A percentile compares a stretch with the other conserved stretches of the same genome.
These are phyloP conservation scores for Nannizzia gypsea DNA, from an alignment of 2,329 filamentous ascomycete genomes.

Conservation along the genomic window DNA sequence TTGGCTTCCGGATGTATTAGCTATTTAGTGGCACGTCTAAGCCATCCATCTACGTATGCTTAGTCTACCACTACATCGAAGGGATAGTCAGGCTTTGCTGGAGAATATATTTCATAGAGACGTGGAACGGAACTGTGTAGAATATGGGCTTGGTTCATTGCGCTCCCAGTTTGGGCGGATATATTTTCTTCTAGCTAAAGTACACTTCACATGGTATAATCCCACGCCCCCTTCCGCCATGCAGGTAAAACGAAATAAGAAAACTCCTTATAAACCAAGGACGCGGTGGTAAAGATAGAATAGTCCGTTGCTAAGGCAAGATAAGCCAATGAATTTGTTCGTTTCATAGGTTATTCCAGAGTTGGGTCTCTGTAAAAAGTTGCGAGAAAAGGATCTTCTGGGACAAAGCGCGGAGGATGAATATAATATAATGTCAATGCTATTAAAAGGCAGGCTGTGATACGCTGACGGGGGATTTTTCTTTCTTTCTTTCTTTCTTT, in stretches of 20 bases:
- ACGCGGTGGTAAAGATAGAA: background rate
- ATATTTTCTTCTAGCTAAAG: background rate
- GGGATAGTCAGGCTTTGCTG: background rate
- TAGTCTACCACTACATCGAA: background rate
- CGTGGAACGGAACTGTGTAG: background rate
- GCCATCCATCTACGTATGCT: background rate
- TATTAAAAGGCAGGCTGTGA: background rate
- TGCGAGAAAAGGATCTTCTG: background rate
- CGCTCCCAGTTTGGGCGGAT: background rate
- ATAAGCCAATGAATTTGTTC: background rate
- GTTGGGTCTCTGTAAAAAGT: background rate
- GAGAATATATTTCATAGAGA: background rate
- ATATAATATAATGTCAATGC: background rate
- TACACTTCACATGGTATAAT: background rate
- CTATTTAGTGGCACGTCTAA: background rate
- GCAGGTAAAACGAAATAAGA: background rate
- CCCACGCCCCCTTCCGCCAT: background rate
- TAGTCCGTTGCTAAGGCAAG: background rate
- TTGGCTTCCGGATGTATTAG: background rate
- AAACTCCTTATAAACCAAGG: background rate
- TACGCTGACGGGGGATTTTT: background rate
- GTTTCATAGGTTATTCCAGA: background rate
- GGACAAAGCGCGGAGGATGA: background rate
- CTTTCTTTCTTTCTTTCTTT: no score
- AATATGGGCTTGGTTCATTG: background rate